A percentile compares a stretch with the other conserved stretches of the same genome.
Conservation (phyloP, 2,329 filamentous ascomycete species). For the Dactylellina leptospora region DNA sequence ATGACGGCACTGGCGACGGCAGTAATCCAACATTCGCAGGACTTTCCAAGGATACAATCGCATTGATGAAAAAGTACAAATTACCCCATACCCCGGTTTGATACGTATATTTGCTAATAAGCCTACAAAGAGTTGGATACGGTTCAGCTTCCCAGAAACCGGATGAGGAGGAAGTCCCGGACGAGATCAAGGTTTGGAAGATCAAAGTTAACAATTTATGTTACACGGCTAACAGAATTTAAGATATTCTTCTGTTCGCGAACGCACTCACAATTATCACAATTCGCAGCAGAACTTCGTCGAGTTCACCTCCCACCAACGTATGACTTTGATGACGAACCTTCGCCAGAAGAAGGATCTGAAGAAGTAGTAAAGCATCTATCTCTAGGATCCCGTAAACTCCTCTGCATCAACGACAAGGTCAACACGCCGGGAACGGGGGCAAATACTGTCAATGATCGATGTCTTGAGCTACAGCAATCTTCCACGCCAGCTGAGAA, state of each 20-base stretch:
- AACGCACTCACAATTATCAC: slow-evolving; percentile 89
- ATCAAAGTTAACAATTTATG: slow-evolving; percentile 41
- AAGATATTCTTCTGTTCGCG: slow-evolving; percentile 89
- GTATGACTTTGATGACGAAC: slow-evolving; percentile 64
- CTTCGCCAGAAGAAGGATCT: slow-evolving; percentile 57
- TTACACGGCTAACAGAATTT: slow-evolving; percentile 23
- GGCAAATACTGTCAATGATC: slow-evolving; percentile 87
- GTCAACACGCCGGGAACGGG: slow-evolving; percentile 75
- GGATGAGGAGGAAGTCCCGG: slow-evolving; percentile 66
- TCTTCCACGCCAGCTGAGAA: slow-evolving; percentile 69
- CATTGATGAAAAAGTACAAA: slow-evolving; percentile 73
- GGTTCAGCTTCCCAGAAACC: slow-evolving; percentile 57
- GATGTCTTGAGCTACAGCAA: slow-evolving; percentile 89
- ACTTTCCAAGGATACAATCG: slow-evolving; percentile 77
- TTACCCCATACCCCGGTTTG: not conserved
- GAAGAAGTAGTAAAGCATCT: slow-evolving; percentile 78
- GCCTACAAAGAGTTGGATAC: slow-evolving; percentile 42
- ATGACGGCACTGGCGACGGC: slow-evolving; percentile 61
- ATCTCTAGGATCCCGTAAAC: slow-evolving; percentile 84
- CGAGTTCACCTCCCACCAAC: slow-evolving; percentile 80
- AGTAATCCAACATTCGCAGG: slow-evolving; percentile 61
- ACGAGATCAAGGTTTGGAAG: slow-evolving; percentile 72
- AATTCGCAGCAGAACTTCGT: slow-evolving; percentile 83
- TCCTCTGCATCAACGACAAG: slow-evolving; percentile 85
- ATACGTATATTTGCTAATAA: slow-evolving; percentile 6